A percentile compares a stretch with the other conserved stretches of the same genome.
Evolutionary conservation across 495 filamentous ascomycete species (phyloP).

Genomic region (Daldinia childiae): DNA sequence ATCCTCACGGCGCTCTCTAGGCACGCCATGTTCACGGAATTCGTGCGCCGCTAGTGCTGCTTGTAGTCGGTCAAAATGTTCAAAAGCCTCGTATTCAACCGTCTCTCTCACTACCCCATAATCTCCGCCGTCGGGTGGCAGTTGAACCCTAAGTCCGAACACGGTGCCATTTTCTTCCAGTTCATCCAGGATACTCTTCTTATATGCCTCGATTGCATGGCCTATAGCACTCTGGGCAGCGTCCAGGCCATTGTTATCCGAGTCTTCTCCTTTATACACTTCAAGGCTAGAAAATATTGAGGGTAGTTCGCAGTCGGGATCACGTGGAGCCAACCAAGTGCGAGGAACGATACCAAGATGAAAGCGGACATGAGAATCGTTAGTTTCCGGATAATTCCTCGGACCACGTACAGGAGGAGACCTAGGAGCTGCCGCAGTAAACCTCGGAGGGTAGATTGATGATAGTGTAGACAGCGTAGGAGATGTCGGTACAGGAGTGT

Average conservation of each 20-base stretch:
- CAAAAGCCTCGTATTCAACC: background rate
- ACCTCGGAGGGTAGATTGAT: background rate
- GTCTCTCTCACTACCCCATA: background rate
- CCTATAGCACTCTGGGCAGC: background rate
- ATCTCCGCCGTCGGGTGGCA: background rate
- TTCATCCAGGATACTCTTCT: background rate
- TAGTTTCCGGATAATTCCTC: background rate
- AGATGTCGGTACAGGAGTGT: background rate
- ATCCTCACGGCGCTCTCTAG: background rate
- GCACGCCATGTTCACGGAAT: background rate
- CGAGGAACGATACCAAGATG: background rate
- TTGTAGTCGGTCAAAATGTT: background rate
- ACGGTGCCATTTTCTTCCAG: background rate
- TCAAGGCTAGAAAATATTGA: background rate
- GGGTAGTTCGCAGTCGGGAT: background rate
- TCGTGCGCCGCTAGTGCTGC: background rate
- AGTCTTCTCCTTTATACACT: background rate
- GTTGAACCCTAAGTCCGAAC: background rate
- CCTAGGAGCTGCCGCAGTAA: background rate
- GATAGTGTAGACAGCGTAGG: background rate
- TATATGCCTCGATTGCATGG: background rate
- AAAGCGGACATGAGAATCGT: background rate
- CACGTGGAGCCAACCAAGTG: background rate
- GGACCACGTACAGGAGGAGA: background rate
- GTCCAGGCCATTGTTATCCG: background rate